Percentiles rank a stretch among this genome's conserved stretches.
These are phyloP conservation scores for Phytophthora crassamura DNA, from an alignment of 352 stramenopile species.

Conservation along the genomic window DNA sequence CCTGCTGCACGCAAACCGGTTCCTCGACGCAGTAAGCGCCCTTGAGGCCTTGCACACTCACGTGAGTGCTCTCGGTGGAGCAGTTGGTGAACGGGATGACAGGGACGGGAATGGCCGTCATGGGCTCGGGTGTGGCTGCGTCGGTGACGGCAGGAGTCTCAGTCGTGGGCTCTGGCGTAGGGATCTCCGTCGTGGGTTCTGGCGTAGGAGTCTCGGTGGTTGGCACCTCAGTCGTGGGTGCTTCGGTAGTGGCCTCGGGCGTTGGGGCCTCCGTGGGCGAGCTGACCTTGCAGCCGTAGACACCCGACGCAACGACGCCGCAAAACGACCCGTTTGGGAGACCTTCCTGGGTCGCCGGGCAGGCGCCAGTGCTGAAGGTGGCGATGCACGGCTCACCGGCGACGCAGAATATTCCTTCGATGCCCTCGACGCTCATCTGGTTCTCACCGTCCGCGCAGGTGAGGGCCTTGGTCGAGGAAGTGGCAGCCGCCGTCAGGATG, in stretches of 20 bases:
- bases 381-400: conserved; percentile 30
- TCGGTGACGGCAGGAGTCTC: background rate
- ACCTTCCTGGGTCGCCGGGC: conserved; percentile 30
- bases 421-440: conserved; percentile 46
- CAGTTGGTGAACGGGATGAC: conserved; percentile 15
- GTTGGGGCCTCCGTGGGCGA: background rate
- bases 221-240: background rate
- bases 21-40: conserved; percentile 52
- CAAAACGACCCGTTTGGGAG: conserved; percentile 47
- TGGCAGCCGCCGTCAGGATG: conserved; percentile 21
- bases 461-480: conserved; percentile 14
- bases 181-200: background rate
- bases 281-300: conserved; percentile 45
- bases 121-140: background rate
- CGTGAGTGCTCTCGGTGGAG: conserved; percentile 8
- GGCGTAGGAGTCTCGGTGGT: conserved; percentile 8
- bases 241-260: background rate
- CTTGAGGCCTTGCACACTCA: conserved; percentile 50
- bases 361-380: conserved; percentile 32
- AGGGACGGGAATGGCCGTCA: conserved; percentile 9
- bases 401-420: conserved; percentile 42
- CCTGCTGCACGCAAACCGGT: conserved; percentile 37
- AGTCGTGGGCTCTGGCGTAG: conserved; percentile 2
- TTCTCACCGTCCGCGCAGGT: conserved; percentile 26
- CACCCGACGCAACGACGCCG: conserved; percentile 35